Base-by-base conservation (phyloP, 352 stramenopile genomes). In the Globisporangium recalcitrans region DNA sequence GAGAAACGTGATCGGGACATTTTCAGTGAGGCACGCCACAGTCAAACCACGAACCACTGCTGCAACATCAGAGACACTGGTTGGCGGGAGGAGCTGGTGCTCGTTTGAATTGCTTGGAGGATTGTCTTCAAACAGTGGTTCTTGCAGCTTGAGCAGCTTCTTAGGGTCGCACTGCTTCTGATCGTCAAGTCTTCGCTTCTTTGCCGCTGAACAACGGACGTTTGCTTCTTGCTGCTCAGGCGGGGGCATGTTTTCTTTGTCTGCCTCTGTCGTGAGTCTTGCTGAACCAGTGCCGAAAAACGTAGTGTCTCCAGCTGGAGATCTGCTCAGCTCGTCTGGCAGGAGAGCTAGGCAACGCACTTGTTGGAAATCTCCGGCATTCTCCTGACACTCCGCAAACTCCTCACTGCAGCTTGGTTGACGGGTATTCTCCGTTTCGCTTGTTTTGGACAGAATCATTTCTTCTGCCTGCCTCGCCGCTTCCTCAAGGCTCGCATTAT, bases 1-100 rank as follows among this genome's bases (percentile, higher is more conserved):
- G 21, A 69, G 51, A 34, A 63, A 69, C 5, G 58, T 36, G 16
- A 66, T 16, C 9, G 58, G 58, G 24, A 69, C 63, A 24, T 51
- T 47, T 29, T 69, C 58, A 11, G 26, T 34, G 21, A 69, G 29
- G 27, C 63, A 69, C 3, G 58, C 58, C 1, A 52, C 16, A 27
- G 32, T 46, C 19, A 69, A 49, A 1, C 40, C 52, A 4, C 52
- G 58, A 11, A 65, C 24, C 13, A 58, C 3, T 8, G 48, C 8
- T 16, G 26, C 24, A 13, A 27, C 4, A 11, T 59, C 54, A 36
- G 13, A 22, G 1, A 13, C 3, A 31, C 49, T 21, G 9, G 49
- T 9, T 24, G 27, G 49, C 14, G 27, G 27, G n/a, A 21, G 48
- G n/a, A n/a, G n/a, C 4, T 38, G 10, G 22, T 26, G 40, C 16